Percentiles rank a stretch among this genome's conserved stretches.
phyloP scores from a whole-genome alignment of 2,329 filamentous ascomycete genomes.

The Trichoderma aggressivum region DNA sequence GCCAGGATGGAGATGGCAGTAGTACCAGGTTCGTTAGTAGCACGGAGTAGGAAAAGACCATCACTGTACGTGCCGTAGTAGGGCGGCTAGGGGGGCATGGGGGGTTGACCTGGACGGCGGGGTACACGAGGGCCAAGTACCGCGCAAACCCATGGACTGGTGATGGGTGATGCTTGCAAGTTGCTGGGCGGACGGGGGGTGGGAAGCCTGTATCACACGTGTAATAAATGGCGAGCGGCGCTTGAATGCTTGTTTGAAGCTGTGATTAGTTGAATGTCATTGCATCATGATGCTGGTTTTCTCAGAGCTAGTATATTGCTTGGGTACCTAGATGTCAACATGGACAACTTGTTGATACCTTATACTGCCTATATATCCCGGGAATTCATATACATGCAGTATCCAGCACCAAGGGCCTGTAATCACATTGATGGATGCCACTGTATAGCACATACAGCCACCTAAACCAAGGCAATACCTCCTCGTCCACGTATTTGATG shows the following conservation, averaged over 20 bases:
- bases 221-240: neutral
- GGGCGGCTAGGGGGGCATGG: neutral
- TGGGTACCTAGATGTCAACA: neutral
- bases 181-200: neutral
- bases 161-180: neutral
- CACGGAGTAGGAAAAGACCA: neutral
- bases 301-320: neutral
- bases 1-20: slow-evolving; percentile 2
- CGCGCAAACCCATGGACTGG: neutral
- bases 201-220: neutral
- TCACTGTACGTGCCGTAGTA: neutral
- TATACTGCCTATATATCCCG: too few species aligned
- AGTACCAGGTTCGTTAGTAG: slow-evolving; percentile 1
- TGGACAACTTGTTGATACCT: neutral
- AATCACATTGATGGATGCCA: too few species aligned
- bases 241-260: neutral
- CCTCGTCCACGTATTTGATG: neutral
- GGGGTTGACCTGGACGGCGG: neutral
- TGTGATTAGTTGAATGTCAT: neutral
- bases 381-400: neutral
- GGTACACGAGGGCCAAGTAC: neutral
- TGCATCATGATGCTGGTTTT: neutral
- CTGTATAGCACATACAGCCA: neutral
- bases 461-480: neutral
- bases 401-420: neutral